Evolutionary conservation across 257 asterid genomes (phyloP), one percentile per base, ranked within the genome.

Genomic region (Nicotiana tomentosiformis): DNA sequence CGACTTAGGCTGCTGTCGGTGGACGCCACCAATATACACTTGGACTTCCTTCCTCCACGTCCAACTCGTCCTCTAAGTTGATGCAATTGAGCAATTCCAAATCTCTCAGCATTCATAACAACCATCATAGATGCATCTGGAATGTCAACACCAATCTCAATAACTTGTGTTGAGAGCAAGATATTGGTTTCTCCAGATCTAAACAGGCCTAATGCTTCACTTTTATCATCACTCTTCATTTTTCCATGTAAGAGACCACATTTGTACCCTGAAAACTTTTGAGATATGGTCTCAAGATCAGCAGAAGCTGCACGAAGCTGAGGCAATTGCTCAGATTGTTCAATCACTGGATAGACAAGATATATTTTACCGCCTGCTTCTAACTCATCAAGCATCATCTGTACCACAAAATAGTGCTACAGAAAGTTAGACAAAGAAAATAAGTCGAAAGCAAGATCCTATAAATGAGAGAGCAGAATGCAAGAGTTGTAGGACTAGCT

Each of bases 121-220:
- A 96, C 99, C 98, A 96, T 96, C 98, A 94, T 93, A 78, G 99
- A 91, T 56, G 99, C 99, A 86, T 93, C 98, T 10, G 98, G 98
- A 62, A 94, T 92, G 62, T 96, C 99, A 16, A 96, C 99, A 66
- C 99, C 99, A 2, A 94, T 89, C 90, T 96, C 99, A 70, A 94
- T 93, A 32, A 96, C 98, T 88, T 94, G 99, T 0, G 99, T 96
- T 23, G 99, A 88, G n/a, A 96, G 94, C 56, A 96, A 84, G 81
- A 94, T 94, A 60, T 85, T 89, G 9, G 97, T 94, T 84, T 92
- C 93, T 76, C 99, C 99, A 1, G 85, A 83, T 85, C 98, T 88
- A 70, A 96, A 96, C 77, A 85, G 84, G 81, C 89, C 88, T 67
- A 94, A 33, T 15, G 98, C 97, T 84, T 94, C 98, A 7, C 90